Evolutionary conservation across 352 stramenopile species (phyloP), one percentile per base, ranked within the genome.

Genomic region (Phytophthora megakarya): DNA sequence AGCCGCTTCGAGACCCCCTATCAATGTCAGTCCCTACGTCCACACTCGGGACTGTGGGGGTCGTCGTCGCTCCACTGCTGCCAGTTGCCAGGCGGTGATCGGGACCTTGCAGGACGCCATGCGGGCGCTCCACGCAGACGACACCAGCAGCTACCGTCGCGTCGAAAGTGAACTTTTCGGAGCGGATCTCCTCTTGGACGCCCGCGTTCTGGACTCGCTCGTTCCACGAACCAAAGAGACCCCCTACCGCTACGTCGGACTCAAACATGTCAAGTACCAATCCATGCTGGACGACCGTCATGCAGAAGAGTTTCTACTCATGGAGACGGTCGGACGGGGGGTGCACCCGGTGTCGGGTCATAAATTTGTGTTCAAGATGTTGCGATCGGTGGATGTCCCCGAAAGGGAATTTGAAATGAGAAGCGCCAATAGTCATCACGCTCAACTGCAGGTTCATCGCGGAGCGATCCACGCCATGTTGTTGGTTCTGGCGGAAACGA

Each of bases 191-290:
- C 67, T 94, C 10, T 73, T 90, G 23, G 81, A 91, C 55, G 85
- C 81, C 5, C 61, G 82, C 21, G 83, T 93, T 16, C 67, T 94
- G 22, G 82, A 92, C 56, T 87, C 80, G 37, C 68, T 94, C 23
- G 71, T 84, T 16, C 72, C 74, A 39, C 70, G 85, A 12, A 88
- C 85, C 15, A 89, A 91, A 55, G 73, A 89, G 60, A 78, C 61
- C 1, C 81, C 81, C 21, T 82, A 94, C 64, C 77, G 86, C 40
- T 94, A 87, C 68, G 70, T 94, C 19, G 74, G 80, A 2, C 72
- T 92, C 62, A 94, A 94, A 67, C 82, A 91, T 57, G 78, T 89
- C 67, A 89, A 85, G 50, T 89, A 91, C 67, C 74, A 69, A 10
- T 88, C 78, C 18, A 70, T 88, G 18, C 60, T 88, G 18, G 75